Evolutionary conservation across 164 flowering plant species (phyloP), one percentile per base, ranked within the genome.

Genomic region (Kingdonia uniflora): DNA sequence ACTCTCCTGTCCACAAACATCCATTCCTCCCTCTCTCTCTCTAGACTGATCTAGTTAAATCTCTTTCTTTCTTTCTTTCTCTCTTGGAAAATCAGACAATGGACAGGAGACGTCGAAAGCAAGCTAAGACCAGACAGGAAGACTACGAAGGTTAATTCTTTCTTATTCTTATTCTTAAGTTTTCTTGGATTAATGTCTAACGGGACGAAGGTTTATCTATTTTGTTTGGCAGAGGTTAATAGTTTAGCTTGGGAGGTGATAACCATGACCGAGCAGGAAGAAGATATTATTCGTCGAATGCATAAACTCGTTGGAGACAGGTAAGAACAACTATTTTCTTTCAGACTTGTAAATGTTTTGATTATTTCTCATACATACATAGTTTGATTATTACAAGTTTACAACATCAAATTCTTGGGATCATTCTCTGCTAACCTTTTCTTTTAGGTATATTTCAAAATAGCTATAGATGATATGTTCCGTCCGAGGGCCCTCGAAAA

Each of bases 81-180:
- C 2, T 59, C 54, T 40, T 56, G 51, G 15, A 46, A 24, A 5
- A 21, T 12, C n/a, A n/a, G 8, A 21, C 7, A 15, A 74, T 74
- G 77, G 79, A 77, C 21, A 70, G 55, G 38, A 73, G 67, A 29
- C 75, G 74, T 39, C 73, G 72, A 37, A 77, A 77, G 71, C 74
- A 68, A 65, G 54, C 74, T 24, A 73, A 63, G 56, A 63, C 56
- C 33, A 24, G 55, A 19, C 20, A 52, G 52, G 39, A 16, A 16
- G 71, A 58, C 60, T 72, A 73, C 19, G 80, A 78, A 57, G 79
- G 73, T 63, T 19, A 42, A 48, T 7, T 20, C 1, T 40, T 26
- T 6, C 0, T 2, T 48, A 39, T 13, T 43, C 11, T 58, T 16
- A 8, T 51, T 19, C 42, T 39, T 29, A 29, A 8, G 35, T 29